Percentiles rank a stretch among this genome's conserved stretches.
Evolutionary conservation across 1,284 basidiomycete species (phyloP).

Genomic region (Ustilago cynodontis): DNA sequence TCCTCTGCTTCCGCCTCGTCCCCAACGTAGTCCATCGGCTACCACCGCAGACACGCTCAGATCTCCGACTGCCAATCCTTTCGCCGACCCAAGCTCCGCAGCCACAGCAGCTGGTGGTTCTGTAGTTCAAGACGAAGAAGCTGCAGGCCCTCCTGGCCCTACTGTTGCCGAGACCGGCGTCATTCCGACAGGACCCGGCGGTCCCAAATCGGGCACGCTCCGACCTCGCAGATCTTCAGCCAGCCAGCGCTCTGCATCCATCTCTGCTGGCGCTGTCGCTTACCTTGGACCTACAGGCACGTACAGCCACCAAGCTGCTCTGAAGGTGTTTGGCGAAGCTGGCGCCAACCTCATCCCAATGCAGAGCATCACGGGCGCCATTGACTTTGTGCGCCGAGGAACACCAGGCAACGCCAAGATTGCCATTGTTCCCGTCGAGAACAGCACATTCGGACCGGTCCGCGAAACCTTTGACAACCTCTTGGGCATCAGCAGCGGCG

Average conservation of each 20-base stretch:
- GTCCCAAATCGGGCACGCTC: slow-evolving; percentile 54
- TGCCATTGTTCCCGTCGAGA: slow-evolving; percentile 50
- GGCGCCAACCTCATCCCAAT: slow-evolving; percentile 49
- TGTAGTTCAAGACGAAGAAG: slow-evolving; percentile 16
- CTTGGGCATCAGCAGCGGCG: slow-evolving; percentile 45
- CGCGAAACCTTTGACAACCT: slow-evolving; percentile 45
- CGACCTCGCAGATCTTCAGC: slow-evolving; percentile 44
- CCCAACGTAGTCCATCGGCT: slow-evolving; percentile 31
- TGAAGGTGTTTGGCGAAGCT: slow-evolving; percentile 43
- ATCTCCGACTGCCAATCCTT: slow-evolving; percentile 34
- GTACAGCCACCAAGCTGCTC: slow-evolving; percentile 51
- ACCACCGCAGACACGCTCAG: slow-evolving; percentile 23
- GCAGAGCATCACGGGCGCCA: slow-evolving; percentile 52
- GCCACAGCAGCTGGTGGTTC: background rate
- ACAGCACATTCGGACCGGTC: slow-evolving; percentile 52
- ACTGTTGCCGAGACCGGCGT: slow-evolving; percentile 59
- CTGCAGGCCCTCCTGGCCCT: slow-evolving; percentile 35
- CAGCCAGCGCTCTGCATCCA: slow-evolving; percentile 43
- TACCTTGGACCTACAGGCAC: slow-evolving; percentile 52
- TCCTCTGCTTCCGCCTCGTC: slow-evolving; percentile 45
- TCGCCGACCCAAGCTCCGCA: slow-evolving; percentile 27
- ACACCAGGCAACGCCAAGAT: slow-evolving; percentile 50
- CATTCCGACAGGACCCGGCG: slow-evolving; percentile 49
- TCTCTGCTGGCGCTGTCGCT: slow-evolving; percentile 50
- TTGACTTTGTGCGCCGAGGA: slow-evolving; percentile 54